phyloP scores from a whole-genome alignment of 2,329 filamentous ascomycete species.

The Myriosclerotinia scirpicola region DNA sequence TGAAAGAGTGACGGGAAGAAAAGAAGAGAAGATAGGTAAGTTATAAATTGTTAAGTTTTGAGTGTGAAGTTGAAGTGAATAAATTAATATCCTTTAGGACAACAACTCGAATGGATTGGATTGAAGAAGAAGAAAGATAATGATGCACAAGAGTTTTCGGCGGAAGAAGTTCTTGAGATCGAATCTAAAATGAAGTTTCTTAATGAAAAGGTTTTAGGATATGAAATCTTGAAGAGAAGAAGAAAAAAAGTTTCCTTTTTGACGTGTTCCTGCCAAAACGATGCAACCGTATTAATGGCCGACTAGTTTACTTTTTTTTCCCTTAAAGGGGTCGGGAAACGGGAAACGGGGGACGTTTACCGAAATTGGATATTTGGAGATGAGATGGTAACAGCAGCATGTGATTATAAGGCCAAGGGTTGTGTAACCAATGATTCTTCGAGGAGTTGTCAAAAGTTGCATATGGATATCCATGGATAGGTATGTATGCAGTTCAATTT shows the following conservation, averaged over 20 bases:
- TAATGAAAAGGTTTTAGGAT: neutral
- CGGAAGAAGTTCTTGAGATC: neutral
- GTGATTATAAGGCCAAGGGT: neutral
- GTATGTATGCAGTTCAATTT: neutral
- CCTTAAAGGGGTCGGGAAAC: conserved; percentile 12
- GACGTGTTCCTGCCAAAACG: conserved; percentile 15
- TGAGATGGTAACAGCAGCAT: neutral
- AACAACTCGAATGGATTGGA: neutral
- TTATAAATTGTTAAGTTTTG: too few relatives aligned
- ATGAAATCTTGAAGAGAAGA: neutral
- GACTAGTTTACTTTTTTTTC: conserved; percentile 18
- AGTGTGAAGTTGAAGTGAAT: neutral
- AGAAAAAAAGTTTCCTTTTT: conserved; percentile 19
- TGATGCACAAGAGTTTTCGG: conserved; percentile 1
- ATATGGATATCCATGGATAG: too few relatives aligned
- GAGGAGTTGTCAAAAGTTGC: neutral
- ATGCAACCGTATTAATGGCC: neutral
- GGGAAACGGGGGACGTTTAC: conserved; percentile 19
- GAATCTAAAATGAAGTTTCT: neutral
- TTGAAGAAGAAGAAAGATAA: neutral
- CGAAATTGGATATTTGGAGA: conserved; percentile 20
- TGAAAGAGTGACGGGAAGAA: conserved; percentile 16
- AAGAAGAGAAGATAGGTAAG: neutral
- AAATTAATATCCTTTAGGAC: conserved; percentile 16
- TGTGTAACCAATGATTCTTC: conserved; percentile 5